phyloP scores from a whole-genome alignment of 176 grass and related monocot species.

The Puya raimondii region DNA sequence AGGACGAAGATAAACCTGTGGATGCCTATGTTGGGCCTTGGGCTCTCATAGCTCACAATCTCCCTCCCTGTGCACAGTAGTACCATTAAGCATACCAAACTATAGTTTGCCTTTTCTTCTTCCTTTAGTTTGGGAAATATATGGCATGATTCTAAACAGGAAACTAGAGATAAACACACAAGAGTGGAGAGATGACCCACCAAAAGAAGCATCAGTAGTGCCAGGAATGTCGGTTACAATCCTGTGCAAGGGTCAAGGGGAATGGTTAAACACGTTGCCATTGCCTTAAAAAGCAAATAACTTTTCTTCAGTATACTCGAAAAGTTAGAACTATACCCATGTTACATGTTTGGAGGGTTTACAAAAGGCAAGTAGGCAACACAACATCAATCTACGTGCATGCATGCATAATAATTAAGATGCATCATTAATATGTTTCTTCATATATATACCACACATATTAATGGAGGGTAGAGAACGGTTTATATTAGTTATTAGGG shows the following conservation, averaged over 20 bases:
- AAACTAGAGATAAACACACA: constrained; percentile 11
- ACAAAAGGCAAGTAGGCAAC: background rate
- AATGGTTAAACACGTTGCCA: constrained; percentile 26
- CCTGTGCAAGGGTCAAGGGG: constrained; percentile 42
- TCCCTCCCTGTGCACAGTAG: constrained; percentile 40
- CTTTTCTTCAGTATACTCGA: background rate
- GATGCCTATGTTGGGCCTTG: constrained; percentile 79
- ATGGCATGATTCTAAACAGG: background rate
- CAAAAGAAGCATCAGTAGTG: constrained; percentile 80
- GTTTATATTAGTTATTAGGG: background rate
- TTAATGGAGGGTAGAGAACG: background rate
- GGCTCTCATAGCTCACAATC: constrained; percentile 63
- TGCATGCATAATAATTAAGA: background rate
- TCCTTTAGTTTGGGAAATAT: too few species aligned
- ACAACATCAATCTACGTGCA: background rate
- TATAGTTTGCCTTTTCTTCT: too few species aligned
- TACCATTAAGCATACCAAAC: too few species aligned
- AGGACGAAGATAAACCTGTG: constrained; percentile 94
- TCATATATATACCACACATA: background rate
- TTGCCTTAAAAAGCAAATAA: background rate
- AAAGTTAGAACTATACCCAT: background rate
- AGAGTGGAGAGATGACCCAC: constrained; percentile 32
- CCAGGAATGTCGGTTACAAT: constrained; percentile 92
- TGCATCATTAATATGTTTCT: background rate
- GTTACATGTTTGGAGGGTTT: background rate